Percentiles rank a stretch among this genome's conserved stretches.
phyloP scores from a whole-genome alignment of 164 flowering plant species.

The Magnolia changhungtana region DNA sequence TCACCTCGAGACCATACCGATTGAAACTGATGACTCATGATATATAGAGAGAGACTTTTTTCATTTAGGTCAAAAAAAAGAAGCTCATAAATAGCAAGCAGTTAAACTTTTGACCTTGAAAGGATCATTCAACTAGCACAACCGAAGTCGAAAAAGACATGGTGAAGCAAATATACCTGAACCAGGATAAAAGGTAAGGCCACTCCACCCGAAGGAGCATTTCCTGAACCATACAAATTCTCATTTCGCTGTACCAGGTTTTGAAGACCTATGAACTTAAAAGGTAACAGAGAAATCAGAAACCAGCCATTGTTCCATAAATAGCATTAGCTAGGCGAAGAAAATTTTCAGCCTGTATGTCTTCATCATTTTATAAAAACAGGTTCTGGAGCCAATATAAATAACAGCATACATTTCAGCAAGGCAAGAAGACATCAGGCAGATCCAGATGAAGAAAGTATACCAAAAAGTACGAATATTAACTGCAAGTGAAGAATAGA shows the following conservation, averaged over 20 bases:
- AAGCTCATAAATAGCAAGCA: not conserved
- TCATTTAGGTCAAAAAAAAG: not conserved
- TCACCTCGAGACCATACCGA: not conserved
- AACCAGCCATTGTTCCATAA: not conserved
- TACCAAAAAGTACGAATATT: not conserved
- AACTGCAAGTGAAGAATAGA: not conserved
- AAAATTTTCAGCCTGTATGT: not conserved
- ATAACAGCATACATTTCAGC: not conserved
- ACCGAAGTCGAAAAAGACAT: not conserved
- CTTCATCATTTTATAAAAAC: not conserved
- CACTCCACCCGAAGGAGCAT: constrained; percentile 84
- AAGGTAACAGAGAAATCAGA: constrained; percentile 4
- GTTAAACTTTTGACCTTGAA: not conserved
- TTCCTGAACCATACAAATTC: constrained; percentile 66
- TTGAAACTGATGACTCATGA: not conserved
- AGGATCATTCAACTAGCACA: not conserved
- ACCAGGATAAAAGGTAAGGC: constrained; percentile 92
- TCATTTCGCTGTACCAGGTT: constrained; percentile 82
- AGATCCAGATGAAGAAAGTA: not conserved
- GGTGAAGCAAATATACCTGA: constrained; percentile 49
- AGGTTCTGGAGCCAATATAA: not conserved
- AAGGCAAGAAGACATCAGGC: not conserved
- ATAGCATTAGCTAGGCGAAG: not conserved
- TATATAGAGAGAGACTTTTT: not conserved
- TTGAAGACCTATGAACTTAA: constrained; percentile 73